Evolutionary conservation across 768 basidiomycete species (phyloP), one percentile per base, ranked within the genome.

Genomic region (Tulasnella sp.): DNA sequence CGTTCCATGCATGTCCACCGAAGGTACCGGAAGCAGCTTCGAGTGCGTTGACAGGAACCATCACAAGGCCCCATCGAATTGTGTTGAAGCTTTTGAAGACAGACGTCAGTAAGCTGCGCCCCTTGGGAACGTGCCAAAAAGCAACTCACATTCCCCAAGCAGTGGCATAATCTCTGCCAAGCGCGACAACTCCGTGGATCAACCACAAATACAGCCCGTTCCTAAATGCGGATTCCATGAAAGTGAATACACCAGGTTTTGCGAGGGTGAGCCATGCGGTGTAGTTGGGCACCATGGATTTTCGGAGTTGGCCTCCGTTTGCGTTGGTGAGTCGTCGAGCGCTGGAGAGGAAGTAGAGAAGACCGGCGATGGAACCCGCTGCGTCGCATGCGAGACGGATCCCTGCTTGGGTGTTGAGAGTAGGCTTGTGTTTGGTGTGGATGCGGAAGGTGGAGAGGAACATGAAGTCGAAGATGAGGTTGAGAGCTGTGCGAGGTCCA

Each of bases 1-100:
- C 29, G 22, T 77, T 75, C 77, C 77, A 80, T 36, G 29, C 38
- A 40, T 80, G 79, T 1, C 79, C 79, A 15, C 79, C 79, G 58
- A 79, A 79, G 9, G 77, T 76, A 38, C 49, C 40, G 5, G 77
- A 74, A 2, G 79, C 68, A 6, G 79, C 75, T 74, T 79, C 79
- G 14, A 80, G 72, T 2, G 79, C 77, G 42, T 71, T 72, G 5
- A 80, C 79, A 0, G 79, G 79, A n/a, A 80, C 79, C 79, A 80
- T 79, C 19, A 79, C 42, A 17, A 79, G 19, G 15, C 79, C 79
- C 79, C 79, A 79, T 6, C 79, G 68, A 31, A 79, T 79, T 3
- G 79, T 79, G 34, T 76, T 79, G 79, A 79, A 74, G 1, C 73
- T 74, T 67, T 31, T 54, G 8, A 8, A 25, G 8, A 17, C 6